Percentiles rank a stretch among this genome's conserved stretches.
These are phyloP conservation scores for Nakaseomyces glabratus DNA, from an alignment of 1,139 yeast species.

Conservation along the genomic window DNA sequence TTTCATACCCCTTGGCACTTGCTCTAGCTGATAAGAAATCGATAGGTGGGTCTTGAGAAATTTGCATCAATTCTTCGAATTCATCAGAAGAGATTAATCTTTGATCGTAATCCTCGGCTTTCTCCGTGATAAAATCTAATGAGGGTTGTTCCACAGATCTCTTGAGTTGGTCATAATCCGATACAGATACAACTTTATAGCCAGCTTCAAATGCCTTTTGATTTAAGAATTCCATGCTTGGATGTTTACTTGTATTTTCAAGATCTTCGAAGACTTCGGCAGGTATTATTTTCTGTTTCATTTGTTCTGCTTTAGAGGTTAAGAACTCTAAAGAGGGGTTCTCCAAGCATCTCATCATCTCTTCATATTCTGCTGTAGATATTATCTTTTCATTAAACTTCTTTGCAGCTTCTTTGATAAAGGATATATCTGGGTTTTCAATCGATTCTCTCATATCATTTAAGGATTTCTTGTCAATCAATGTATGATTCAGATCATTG, in stretches of 20 bases:
- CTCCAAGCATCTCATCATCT: slow-evolving; percentile 15
- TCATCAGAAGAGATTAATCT: slow-evolving; percentile 17
- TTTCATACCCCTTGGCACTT: slow-evolving; percentile 1
- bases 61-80: slow-evolving; percentile 23
- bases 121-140: slow-evolving; percentile 19
- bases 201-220: slow-evolving; percentile 4
- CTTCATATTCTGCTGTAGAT: slow-evolving; percentile 5
- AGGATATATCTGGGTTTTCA: slow-evolving; percentile 9
- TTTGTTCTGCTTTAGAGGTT: slow-evolving; percentile 18
- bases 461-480: slow-evolving; percentile 29
- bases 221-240: slow-evolving; percentile 9
- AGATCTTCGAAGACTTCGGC: slow-evolving; percentile 5
- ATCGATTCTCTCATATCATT: slow-evolving; percentile 10
- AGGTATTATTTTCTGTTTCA: slow-evolving; percentile 7
- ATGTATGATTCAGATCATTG: slow-evolving; percentile 24
- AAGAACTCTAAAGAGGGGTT: slow-evolving; percentile 22
- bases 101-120: slow-evolving; percentile 25
- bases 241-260: slow-evolving; percentile 7
- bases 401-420: slow-evolving; percentile 1
- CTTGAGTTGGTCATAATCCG: slow-evolving; percentile 8
- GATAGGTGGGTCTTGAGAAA: slow-evolving; percentile 7
- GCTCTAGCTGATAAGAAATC: slow-evolving; percentile 9
- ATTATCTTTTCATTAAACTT: slow-evolving; percentile 4
- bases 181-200: not conserved
- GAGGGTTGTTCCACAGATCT: slow-evolving; percentile 12